Evolutionary conservation across 2,329 filamentous ascomycete genomes (phyloP).

Genomic region (Scedosporium minutisporum): DNA sequence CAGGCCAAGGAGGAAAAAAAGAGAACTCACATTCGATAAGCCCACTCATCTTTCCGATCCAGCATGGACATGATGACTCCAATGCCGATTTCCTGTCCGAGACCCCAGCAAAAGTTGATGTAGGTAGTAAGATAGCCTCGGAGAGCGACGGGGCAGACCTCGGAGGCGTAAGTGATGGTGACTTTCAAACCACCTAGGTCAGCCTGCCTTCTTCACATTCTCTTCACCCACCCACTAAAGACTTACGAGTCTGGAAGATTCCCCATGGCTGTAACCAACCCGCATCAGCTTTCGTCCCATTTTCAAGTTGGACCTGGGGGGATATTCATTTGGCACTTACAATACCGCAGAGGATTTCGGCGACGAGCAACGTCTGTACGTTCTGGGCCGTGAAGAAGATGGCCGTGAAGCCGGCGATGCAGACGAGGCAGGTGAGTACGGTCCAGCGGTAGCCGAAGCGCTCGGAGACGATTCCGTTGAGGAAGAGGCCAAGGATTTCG

Average conservation of each 20-base stretch:
- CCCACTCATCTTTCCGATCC: conserved; percentile 21
- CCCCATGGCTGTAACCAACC: background rate
- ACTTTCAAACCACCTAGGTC: conserved; percentile 10
- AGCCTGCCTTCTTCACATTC: no score
- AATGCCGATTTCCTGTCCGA: conserved; percentile 34
- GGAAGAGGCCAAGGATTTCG: conserved; percentile 53
- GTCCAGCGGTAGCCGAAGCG: conserved; percentile 32
- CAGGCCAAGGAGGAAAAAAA: background rate
- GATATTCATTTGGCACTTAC: no score
- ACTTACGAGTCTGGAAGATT: background rate
- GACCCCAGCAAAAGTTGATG: conserved; percentile 36
- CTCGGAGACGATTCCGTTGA: conserved; percentile 36
- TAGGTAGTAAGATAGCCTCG: conserved; percentile 35
- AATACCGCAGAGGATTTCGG: conserved; percentile 32
- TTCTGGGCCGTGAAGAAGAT: conserved; percentile 34
- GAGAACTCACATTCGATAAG: conserved; percentile 18
- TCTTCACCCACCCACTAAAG: no score
- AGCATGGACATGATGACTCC: conserved; percentile 28
- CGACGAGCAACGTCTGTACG: conserved; percentile 26
- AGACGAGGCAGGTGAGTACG: conserved; percentile 29
- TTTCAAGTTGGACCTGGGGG: no score
- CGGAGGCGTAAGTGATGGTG: conserved; percentile 36
- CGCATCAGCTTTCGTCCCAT: background rate
- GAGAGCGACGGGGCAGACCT: conserved; percentile 27
- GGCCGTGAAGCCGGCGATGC: conserved; percentile 32